Evolutionary conservation across 2,329 filamentous ascomycete species (phyloP).

Genomic region (Penicillium sp.): DNA sequence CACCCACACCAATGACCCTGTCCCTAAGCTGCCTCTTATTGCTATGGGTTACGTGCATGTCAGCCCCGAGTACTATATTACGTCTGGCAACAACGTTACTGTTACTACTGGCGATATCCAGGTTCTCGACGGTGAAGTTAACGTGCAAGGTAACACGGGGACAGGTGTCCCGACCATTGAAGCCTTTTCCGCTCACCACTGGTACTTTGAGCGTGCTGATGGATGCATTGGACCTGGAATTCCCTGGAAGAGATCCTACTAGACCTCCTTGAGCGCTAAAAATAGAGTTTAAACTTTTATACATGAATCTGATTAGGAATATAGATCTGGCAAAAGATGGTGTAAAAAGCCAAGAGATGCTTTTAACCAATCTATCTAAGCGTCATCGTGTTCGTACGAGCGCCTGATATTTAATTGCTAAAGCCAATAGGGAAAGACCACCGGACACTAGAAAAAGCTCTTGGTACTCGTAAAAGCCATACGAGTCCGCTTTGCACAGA

Average conservation of each 20-base stretch:
- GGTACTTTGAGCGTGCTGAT: constrained; percentile 27
- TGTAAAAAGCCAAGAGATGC: too few relatives aligned
- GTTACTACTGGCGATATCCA: constrained; percentile 20
- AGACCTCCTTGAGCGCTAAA: neutral
- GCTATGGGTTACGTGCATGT: constrained; percentile 63
- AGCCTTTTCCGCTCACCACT: constrained; percentile 22
- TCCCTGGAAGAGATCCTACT: constrained; percentile 9
- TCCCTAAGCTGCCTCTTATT: constrained; percentile 65
- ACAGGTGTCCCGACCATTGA: constrained; percentile 18
- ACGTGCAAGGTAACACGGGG: constrained; percentile 25
- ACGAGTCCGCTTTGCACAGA: too few relatives aligned
- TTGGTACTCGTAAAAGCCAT: too few relatives aligned
- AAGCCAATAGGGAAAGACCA: neutral
- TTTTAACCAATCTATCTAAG: too few relatives aligned
- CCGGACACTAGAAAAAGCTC: too few relatives aligned
- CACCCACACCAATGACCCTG: constrained; percentile 66
- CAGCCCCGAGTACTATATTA: constrained; percentile 68
- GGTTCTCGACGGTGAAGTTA: constrained; percentile 23
- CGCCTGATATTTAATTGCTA: too few relatives aligned
- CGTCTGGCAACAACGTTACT: constrained; percentile 23
- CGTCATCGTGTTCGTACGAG: too few relatives aligned
- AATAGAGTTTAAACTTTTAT: neutral
- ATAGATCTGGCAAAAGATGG: neutral
- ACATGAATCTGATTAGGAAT: neutral
- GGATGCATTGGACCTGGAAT: constrained; percentile 16